Percentiles rank a stretch among this genome's conserved stretches.
phyloP scores from a whole-genome alignment of 108 stramenopile species.

The Fragilariopsis cylindrus region DNA sequence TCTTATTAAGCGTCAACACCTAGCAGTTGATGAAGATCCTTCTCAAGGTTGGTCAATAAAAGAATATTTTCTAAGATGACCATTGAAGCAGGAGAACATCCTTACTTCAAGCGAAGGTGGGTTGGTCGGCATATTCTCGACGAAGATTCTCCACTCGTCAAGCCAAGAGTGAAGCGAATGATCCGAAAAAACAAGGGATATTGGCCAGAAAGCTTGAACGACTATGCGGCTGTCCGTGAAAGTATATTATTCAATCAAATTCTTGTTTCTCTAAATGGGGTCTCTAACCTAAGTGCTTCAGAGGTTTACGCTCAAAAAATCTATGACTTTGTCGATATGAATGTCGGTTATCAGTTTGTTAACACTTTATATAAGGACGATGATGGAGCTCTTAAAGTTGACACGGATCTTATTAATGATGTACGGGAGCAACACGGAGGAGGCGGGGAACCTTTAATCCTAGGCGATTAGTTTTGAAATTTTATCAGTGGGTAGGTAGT shows the following conservation, averaged over 20 bases:
- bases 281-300: conserved; percentile 63
- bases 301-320: conserved; percentile 83
- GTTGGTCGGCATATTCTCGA: conserved; percentile 73
- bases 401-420: conserved; percentile 61
- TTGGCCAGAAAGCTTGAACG: conserved; percentile 69
- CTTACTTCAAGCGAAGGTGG: conserved; percentile 80
- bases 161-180: conserved; percentile 39
- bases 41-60: conserved; percentile 44
- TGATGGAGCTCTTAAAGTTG: conserved; percentile 47
- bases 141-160: conserved; percentile 70
- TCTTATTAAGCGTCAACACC: conserved; percentile 19
- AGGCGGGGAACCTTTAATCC: conserved; percentile 43
- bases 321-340: conserved; percentile 72
- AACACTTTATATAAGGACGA: conserved; percentile 49
- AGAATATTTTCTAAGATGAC: conserved; percentile 66
- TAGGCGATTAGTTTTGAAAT: background rate
- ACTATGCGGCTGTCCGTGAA: conserved; percentile 46
- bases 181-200: conserved; percentile 64
- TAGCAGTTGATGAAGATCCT: conserved; percentile 47
- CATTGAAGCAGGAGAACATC: conserved; percentile 71
- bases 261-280: conserved; percentile 68
- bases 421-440: conserved; percentile 62
- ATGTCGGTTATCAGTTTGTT: conserved; percentile 79
- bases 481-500: background rate
- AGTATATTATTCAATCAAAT: conserved; percentile 75